Conservation (phyloP, 192 early-diverging fungal genomes). For the Physocladia obscura region DNA sequence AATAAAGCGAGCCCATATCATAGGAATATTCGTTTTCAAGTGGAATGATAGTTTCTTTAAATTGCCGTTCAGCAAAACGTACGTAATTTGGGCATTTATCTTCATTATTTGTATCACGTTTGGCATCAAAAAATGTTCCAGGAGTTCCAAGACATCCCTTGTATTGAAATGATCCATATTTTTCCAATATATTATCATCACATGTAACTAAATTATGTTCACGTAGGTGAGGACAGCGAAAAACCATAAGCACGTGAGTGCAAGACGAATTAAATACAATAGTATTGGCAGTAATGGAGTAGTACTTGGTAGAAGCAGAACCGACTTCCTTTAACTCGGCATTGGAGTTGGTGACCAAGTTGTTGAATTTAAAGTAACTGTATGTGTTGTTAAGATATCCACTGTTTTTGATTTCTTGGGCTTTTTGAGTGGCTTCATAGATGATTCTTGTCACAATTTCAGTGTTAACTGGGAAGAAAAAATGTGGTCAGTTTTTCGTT, state of each 20-base stretch:
- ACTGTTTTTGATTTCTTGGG: conserved; percentile 7
- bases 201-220: not conserved
- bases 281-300: conserved; percentile 8
- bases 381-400: not conserved
- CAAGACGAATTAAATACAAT: not conserved
- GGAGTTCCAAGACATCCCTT: conserved; percentile 27
- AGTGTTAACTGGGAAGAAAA: too few species aligned
- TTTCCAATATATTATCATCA: conserved; percentile 1
- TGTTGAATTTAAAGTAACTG: not conserved
- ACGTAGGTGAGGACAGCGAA: conserved; percentile 11
- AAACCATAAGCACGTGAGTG: conserved; percentile 10
- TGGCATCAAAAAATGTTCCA: conserved; percentile 10
- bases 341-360: not conserved
- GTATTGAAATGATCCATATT: conserved; percentile 12
- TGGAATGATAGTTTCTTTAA: not conserved
- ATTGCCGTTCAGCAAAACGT: not conserved
- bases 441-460: too few species aligned
- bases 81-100: conserved; percentile 4
- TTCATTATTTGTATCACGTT: not conserved
- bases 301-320: conserved; percentile 1
- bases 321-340: not conserved
- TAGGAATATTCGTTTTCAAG: not conserved
- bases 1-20: not conserved
- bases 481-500: too few species aligned
- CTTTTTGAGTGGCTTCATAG: not conserved